These are phyloP conservation scores for Dunaliella primolecta DNA, from an alignment of 139 green algal genomes.

Conservation along the genomic window DNA sequence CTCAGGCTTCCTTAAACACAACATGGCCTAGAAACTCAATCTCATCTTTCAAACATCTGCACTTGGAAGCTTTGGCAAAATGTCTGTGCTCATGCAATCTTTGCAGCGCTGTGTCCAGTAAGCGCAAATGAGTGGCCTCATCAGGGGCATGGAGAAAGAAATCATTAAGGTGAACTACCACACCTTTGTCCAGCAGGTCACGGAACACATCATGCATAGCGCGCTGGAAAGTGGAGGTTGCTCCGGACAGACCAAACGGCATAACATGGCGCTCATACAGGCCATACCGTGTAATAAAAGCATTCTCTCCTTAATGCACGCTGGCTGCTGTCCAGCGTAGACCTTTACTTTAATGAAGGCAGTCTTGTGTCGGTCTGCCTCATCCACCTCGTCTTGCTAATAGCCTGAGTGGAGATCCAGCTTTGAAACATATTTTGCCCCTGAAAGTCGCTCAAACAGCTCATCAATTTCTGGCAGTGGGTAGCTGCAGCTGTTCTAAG, in stretches of 20 bases:
- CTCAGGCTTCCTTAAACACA: too few relatives aligned
- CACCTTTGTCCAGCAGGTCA: not conserved
- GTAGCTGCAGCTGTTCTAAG: too few relatives aligned
- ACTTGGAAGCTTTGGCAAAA: too few relatives aligned
- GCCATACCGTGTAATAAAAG: slow-evolving; percentile 31
- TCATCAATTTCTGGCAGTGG: slow-evolving; percentile 46
- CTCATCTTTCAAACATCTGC: too few relatives aligned
- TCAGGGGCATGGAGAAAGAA: not conserved
- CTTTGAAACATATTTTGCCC: slow-evolving; percentile 34
- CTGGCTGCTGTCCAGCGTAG: too few relatives aligned
- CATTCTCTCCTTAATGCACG: too few relatives aligned
- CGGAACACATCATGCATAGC: slow-evolving; percentile 31
- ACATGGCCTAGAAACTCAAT: too few relatives aligned
- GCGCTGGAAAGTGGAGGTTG: slow-evolving; percentile 44
- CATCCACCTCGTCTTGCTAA: slow-evolving; percentile 2
- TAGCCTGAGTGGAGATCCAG: slow-evolving; percentile 36
- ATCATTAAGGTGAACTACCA: too few relatives aligned
- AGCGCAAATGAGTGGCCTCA: too few relatives aligned
- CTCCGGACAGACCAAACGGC: slow-evolving; percentile 54
- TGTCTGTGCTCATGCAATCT: too few relatives aligned
- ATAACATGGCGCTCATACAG: slow-evolving; percentile 41
- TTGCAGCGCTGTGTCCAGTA: too few relatives aligned
- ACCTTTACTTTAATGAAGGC: too few relatives aligned
- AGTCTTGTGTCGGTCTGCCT: slow-evolving; percentile 16
- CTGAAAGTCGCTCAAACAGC: slow-evolving; percentile 30